Evolutionary conservation across 495 filamentous ascomycete species (phyloP).

Genomic region (Lepidopterella palustris): DNA sequence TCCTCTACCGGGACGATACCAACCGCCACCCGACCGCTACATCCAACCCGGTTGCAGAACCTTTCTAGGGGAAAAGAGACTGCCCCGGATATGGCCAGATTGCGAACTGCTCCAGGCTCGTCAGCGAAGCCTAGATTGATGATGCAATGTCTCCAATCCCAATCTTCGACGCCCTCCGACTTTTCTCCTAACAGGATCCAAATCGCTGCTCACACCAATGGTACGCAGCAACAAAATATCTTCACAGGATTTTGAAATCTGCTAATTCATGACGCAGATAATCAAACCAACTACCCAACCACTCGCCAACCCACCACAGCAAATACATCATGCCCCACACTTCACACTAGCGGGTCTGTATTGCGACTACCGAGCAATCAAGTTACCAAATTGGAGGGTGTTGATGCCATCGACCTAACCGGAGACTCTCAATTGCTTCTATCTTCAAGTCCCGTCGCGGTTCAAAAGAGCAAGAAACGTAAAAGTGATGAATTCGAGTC

Average conservation of each 20-base stretch:
- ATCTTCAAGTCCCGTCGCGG: slow-evolving; percentile 7
- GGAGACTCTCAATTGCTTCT: slow-evolving; percentile 36
- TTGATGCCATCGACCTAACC: slow-evolving; percentile 69
- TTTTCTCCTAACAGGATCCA: neutral
- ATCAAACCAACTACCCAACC: neutral
- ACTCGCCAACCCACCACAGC: neutral
- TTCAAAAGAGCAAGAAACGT: slow-evolving; percentile 59
- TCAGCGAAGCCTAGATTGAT: slow-evolving; percentile 47
- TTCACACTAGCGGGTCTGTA: neutral
- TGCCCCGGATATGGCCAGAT: slow-evolving; percentile 50
- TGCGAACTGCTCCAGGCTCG: slow-evolving; percentile 48
- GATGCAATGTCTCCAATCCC: slow-evolving; percentile 27
- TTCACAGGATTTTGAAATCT: neutral
- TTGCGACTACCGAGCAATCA: neutral
- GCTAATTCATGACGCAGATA: neutral
- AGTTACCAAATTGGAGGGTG: slow-evolving; percentile 19
- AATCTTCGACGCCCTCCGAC: neutral
- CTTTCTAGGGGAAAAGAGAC: slow-evolving; percentile 3
- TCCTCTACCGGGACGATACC: slow-evolving; percentile 5
- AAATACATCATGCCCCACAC: neutral
- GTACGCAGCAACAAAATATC: neutral
- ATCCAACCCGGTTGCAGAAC: neutral
- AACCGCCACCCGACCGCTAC: slow-evolving; percentile 6
- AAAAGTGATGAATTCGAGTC: slow-evolving; percentile 65
- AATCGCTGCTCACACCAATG: neutral